These are phyloP conservation scores for Russula sp. DNA, from an alignment of 768 basidiomycete species.

Conservation along the genomic window DNA sequence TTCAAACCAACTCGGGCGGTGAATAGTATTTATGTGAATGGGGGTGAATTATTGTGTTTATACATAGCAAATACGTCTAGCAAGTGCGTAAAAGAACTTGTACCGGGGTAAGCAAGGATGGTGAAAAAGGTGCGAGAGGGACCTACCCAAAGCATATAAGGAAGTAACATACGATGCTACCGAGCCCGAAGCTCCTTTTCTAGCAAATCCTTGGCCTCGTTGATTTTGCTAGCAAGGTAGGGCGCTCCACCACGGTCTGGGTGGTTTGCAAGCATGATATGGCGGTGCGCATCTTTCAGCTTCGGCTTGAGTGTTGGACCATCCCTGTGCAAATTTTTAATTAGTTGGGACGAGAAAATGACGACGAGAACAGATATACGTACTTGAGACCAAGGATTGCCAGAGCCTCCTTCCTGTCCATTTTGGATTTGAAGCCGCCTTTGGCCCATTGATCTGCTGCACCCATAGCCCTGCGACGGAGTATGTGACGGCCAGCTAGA, in stretches of 20 bases:
- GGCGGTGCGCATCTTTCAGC: slow-evolving; percentile 93
- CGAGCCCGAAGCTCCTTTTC: slow-evolving; percentile 69
- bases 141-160: not conserved
- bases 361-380: slow-evolving; percentile 37
- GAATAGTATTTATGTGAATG: slow-evolving; percentile 6
- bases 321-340: slow-evolving; percentile 54
- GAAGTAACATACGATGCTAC: slow-evolving; percentile 25
- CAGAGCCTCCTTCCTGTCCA: slow-evolving; percentile 94
- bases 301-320: slow-evolving; percentile 66
- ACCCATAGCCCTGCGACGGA: slow-evolving; percentile 61
- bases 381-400: slow-evolving; percentile 90
- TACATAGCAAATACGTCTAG: slow-evolving; percentile 18
- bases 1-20: not conserved
- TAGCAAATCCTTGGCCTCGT: slow-evolving; percentile 92
- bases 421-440: slow-evolving; percentile 93
- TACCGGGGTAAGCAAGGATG: not conserved
- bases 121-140: not conserved
- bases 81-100: slow-evolving; percentile 5
- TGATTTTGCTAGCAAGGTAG: slow-evolving; percentile 97
- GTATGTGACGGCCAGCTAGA: slow-evolving; percentile 65
- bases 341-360: slow-evolving; percentile 1
- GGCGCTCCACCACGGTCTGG: slow-evolving; percentile 99
- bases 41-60: not conserved
- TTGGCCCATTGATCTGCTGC: slow-evolving; percentile 83
- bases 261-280: slow-evolving; percentile 98